Percentiles rank a stretch among this genome's conserved stretches.
These are phyloP conservation scores for Fusarium phyllophilum DNA, from an alignment of 2,329 filamentous ascomycete species.

Conservation along the genomic window DNA sequence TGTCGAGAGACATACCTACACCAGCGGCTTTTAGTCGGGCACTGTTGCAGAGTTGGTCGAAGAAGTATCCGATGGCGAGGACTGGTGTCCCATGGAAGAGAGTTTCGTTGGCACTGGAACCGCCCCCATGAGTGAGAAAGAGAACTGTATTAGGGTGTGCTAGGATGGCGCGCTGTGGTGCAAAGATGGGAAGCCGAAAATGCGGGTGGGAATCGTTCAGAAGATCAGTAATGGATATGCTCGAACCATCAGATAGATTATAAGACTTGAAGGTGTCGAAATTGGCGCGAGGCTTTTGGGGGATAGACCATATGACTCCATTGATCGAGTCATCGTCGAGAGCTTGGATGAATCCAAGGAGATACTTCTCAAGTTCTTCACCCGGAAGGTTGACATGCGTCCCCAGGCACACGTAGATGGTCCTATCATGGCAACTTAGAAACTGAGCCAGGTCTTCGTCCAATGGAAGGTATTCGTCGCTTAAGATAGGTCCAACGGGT, in stretches of 20 bases:
- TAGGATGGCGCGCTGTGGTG: conserved; percentile 54
- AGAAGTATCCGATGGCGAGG: conserved; percentile 52
- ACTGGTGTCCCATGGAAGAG: conserved; percentile 53
- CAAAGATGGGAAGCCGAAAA: conserved; percentile 50
- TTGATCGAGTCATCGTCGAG: conserved; percentile 47
- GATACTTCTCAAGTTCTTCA: conserved; percentile 46
- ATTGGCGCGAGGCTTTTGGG: conserved; percentile 34
- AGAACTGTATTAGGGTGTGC: conserved; percentile 47
- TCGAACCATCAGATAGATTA: conserved; percentile 14
- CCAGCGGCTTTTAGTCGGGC: conserved; percentile 50
- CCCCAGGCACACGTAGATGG: conserved; percentile 55
- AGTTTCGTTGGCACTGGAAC: conserved; percentile 54
- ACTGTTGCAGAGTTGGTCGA: conserved; percentile 54
- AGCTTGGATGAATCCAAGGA: conserved; percentile 45
- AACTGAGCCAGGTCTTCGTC: conserved; percentile 44
- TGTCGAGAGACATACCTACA: conserved; percentile 50
- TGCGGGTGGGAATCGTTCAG: conserved; percentile 44
- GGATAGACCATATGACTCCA: conserved; percentile 54
- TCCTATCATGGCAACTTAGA: conserved; percentile 44
- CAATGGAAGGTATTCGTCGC: conserved; percentile 48
- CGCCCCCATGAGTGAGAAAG: conserved; percentile 56
- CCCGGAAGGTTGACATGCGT: conserved; percentile 52
- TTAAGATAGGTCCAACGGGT: conserved; percentile 54
- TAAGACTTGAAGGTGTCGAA: conserved; percentile 35
- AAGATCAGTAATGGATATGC: conserved; percentile 30